Percentiles rank a stretch among this genome's conserved stretches.
Evolutionary conservation across 345 rosid genomes (phyloP).

Genomic region (Populus deltoides): DNA sequence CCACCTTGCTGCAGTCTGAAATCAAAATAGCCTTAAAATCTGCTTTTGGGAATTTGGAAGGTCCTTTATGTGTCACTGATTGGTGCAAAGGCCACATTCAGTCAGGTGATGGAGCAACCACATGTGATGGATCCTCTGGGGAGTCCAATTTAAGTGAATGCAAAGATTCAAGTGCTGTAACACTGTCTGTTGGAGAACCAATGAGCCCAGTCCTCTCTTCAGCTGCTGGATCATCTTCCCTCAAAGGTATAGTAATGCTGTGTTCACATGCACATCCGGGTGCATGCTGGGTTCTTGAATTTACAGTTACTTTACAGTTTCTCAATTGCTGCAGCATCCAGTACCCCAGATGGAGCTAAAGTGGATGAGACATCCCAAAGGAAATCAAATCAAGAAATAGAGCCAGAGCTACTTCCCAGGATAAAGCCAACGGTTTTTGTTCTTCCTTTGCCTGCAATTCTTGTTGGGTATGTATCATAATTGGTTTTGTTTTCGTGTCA

Average conservation of each 20-base stretch:
- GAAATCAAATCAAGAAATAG: constrained; percentile 65
- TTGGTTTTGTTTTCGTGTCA: neutral
- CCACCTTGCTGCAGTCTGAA: constrained; percentile 84
- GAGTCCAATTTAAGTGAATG: constrained; percentile 76
- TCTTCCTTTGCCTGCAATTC: constrained; percentile 91
- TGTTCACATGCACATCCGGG: neutral
- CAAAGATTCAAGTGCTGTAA: constrained; percentile 48
- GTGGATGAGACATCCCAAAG: constrained; percentile 67
- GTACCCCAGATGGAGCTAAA: constrained; percentile 57
- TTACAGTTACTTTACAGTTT: constrained; percentile 11
- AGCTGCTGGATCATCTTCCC: constrained; percentile 53
- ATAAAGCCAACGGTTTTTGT: constrained; percentile 72
- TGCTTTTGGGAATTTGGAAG: constrained; percentile 80
- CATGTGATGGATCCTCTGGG: constrained; percentile 69
- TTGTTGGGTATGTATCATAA: constrained; percentile 68
- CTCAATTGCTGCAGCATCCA: constrained; percentile 33
- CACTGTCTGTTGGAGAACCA: constrained; percentile 52
- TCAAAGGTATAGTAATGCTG: constrained; percentile 40
- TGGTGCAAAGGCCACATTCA: constrained; percentile 95
- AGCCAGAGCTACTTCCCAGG: constrained; percentile 57
- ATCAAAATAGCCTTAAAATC: constrained; percentile 81
- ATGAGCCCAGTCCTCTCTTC: constrained; percentile 57
- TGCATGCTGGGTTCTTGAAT: constrained; percentile 3
- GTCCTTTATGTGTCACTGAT: constrained; percentile 82
- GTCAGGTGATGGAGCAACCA: constrained; percentile 47